phyloP scores from a whole-genome alignment of 495 filamentous ascomycete genomes.

The Hypomontagnella submonticulosa region DNA sequence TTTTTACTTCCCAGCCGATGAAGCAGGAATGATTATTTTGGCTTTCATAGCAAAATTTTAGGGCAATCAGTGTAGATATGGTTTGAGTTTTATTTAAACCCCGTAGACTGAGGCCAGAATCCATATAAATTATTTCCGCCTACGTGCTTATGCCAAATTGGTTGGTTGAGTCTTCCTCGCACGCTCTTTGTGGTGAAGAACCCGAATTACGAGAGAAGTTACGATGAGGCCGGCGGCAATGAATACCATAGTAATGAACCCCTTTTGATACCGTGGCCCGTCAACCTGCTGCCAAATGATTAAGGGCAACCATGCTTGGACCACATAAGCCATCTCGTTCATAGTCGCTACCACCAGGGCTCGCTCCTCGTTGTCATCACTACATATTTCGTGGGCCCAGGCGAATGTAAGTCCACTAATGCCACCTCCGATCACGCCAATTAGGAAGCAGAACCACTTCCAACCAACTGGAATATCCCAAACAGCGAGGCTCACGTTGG shows the following conservation, averaged over 20 bases:
- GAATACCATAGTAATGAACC: slow-evolving; percentile 56
- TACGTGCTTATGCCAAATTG: slow-evolving; percentile 14
- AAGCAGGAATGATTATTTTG: too few relatives aligned
- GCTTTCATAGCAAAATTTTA: too few relatives aligned
- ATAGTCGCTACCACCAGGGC: slow-evolving; percentile 60
- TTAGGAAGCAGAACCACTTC: slow-evolving; percentile 62
- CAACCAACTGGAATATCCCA: slow-evolving; percentile 56
- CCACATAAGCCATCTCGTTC: slow-evolving; percentile 57
- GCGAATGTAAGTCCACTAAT: slow-evolving; percentile 53
- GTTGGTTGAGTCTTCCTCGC: slow-evolving; percentile 28
- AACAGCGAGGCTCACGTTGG: slow-evolving; percentile 53
- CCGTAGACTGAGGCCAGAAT: too few relatives aligned
- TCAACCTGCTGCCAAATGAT: slow-evolving; percentile 62
- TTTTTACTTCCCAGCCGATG: too few relatives aligned
- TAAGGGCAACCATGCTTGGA: slow-evolving; percentile 59
- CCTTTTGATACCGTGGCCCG: slow-evolving; percentile 57
- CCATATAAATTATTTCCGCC: too few relatives aligned
- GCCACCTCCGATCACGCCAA: slow-evolving; percentile 54
- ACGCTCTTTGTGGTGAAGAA: slow-evolving; percentile 57
- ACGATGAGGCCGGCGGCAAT: slow-evolving; percentile 49
- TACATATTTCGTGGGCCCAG: slow-evolving; percentile 67
- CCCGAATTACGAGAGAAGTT: slow-evolving; percentile 52
- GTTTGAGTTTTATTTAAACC: too few relatives aligned
- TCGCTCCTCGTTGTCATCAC: slow-evolving; percentile 64
- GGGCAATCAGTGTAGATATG: too few relatives aligned